A percentile compares a stretch with the other conserved stretches of the same genome.
Evolutionary conservation across 805 yeast genomes (phyloP).

Genomic region (Spathaspora girioi): DNA sequence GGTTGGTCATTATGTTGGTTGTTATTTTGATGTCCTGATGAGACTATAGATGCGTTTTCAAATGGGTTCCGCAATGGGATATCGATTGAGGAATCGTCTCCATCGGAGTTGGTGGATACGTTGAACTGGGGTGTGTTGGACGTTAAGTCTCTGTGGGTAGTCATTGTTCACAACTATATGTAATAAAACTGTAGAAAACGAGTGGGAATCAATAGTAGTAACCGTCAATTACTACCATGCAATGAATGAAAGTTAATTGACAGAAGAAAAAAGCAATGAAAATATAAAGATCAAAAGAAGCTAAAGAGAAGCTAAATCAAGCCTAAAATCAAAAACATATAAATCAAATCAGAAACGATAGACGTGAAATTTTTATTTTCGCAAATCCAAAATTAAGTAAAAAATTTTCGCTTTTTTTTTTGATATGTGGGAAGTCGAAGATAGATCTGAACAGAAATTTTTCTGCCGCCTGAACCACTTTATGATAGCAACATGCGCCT

Average conservation of each 20-base stretch:
- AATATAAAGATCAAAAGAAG: neutral
- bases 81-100: neutral
- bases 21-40: neutral
- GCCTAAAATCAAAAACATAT: neutral
- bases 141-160: constrained; percentile 30
- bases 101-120: constrained; percentile 8
- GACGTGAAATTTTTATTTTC: neutral
- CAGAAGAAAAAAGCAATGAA: neutral
- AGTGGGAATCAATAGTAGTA: neutral
- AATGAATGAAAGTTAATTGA: neutral
- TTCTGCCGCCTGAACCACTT: too few species aligned
- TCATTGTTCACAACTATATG: neutral
- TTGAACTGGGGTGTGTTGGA: constrained; percentile 17
- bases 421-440: neutral
- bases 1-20: neutral
- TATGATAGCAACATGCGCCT: too few species aligned
- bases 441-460: too few species aligned
- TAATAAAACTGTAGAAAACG: neutral
- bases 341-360: neutral
- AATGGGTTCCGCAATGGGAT: neutral
- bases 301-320: neutral
- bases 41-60: neutral
- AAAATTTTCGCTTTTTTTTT: neutral
- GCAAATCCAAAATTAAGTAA: neutral
- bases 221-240: neutral